Base-by-base conservation (phyloP, 2,329 filamentous ascomycete genomes). In the Diaporthe citri region DNA sequence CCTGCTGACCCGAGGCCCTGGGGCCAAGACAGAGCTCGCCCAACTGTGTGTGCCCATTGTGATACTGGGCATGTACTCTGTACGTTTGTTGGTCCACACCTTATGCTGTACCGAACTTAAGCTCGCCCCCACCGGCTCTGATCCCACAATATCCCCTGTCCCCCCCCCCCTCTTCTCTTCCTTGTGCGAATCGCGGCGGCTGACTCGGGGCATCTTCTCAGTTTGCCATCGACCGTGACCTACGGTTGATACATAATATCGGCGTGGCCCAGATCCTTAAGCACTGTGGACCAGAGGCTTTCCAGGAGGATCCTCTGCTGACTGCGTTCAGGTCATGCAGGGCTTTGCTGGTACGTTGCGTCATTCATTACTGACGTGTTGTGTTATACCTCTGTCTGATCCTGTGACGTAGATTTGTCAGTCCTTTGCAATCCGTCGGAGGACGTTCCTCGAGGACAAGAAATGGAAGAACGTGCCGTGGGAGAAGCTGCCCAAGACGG, bases 251-350 rank as follows among this genome's bases (percentile, higher is more conserved):
- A 15, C 79, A 81, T 39, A 78, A 81, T 39, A 75, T 78, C 6
- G 80, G 79, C 28, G 77, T 81, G 13, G 78, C 76, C 7, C 79
- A 77, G n/a, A 78, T 80, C 34, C 67, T 81, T n/a, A 77, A 78
- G 72, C 74, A 78, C 36, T 80, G 80, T 28, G 80, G 80, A 0
- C 80, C 79, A 4, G 77, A 75, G 55, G 69, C 71, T 39, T 80
- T 81, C 66, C 80, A 80, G 56, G 76, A 77, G 4, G 76, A 79
- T 5, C 70, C 73, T 2, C 71, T 80, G 31, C 72, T 81, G 28
- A 79, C 79, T 36, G 71, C 79, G 2, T 80, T 79, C 69, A 77
- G 79, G 48, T 78, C 79, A 13, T 77, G 78, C 46, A 78, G 80
- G n/a, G 76, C 79, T 56, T 74, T 79, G 3, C 70, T 80, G 60